Evolutionary conservation across 202 grass and related monocot genomes (phyloP).

Genomic region (Hordeum pubiflorum): DNA sequence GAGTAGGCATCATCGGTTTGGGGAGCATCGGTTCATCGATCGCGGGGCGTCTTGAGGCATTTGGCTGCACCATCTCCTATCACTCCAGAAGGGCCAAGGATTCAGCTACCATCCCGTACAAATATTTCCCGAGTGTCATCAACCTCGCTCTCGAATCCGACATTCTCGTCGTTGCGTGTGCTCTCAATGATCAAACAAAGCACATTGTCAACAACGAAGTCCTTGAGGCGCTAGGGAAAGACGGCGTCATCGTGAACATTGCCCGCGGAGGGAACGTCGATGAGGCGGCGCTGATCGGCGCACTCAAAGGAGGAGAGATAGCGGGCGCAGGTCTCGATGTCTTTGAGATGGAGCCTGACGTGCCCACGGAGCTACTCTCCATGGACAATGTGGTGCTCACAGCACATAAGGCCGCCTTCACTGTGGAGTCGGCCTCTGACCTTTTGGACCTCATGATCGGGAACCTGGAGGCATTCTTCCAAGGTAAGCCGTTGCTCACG

Average conservation of each 20-base stretch:
- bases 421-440: background rate
- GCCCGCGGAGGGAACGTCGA: slow-evolving; percentile 38
- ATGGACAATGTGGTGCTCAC: slow-evolving; percentile 57
- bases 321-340: slow-evolving; percentile 50
- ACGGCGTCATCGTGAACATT: slow-evolving; percentile 44
- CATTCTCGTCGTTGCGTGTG: slow-evolving; percentile 32
- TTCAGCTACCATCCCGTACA: background rate
- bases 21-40: slow-evolving; percentile 42
- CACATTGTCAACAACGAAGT: slow-evolving; percentile 47
- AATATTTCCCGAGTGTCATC: slow-evolving; percentile 20
- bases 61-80: slow-evolving; percentile 38
- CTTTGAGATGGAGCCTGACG: slow-evolving; percentile 39
- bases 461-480: slow-evolving; percentile 52
- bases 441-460: slow-evolving; percentile 16
- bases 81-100: slow-evolving; percentile 31
- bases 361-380: slow-evolving; percentile 25
- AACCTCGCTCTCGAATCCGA: slow-evolving; percentile 37
- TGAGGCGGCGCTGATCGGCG: slow-evolving; percentile 32
- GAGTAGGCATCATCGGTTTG: slow-evolving; percentile 48
- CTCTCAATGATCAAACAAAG: slow-evolving; percentile 33
- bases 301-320: slow-evolving; percentile 18
- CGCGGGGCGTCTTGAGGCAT: slow-evolving; percentile 41
- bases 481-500: slow-evolving; percentile 26
- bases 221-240: slow-evolving; percentile 42
- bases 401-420: slow-evolving; percentile 20